A percentile compares a stretch with the other conserved stretches of the same genome.
These are phyloP conservation scores for Naganishia albida DNA, from an alignment of 1,284 basidiomycete species.

Conservation along the genomic window DNA sequence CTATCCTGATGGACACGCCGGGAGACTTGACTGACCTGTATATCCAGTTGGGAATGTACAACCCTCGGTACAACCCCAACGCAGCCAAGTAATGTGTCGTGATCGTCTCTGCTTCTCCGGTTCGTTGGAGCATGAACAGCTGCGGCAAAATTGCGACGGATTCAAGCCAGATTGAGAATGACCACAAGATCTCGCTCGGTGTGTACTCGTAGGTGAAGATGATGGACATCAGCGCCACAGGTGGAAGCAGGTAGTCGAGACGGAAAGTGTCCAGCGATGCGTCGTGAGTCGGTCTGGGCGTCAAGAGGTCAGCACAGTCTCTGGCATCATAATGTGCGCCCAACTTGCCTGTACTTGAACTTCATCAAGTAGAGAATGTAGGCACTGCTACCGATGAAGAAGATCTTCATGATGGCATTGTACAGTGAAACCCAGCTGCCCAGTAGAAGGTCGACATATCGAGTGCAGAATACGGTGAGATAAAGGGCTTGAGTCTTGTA, in stretches of 20 bases:
- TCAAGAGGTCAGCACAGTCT: background rate
- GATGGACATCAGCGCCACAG: constrained; percentile 73
- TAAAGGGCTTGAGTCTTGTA: constrained; percentile 98
- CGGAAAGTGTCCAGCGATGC: constrained; percentile 97
- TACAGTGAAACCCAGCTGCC: constrained; percentile 72
- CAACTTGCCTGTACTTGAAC: constrained; percentile 74
- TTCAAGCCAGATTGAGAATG: constrained; percentile 97
- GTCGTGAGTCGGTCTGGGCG: constrained; percentile 83
- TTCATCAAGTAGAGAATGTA: constrained; percentile 97
- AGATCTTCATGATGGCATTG: constrained; percentile 94
- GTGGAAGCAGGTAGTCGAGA: constrained; percentile 85
- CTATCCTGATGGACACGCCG: background rate
- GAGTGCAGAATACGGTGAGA: constrained; percentile 81
- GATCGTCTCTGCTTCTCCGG: constrained; percentile 97
- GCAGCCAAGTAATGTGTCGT: constrained; percentile 99
- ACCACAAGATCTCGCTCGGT: constrained; percentile 79
- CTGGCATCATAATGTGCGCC: background rate
- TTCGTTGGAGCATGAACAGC: constrained; percentile 96
- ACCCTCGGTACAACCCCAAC: constrained; percentile 83
- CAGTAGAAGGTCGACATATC: constrained; percentile 84
- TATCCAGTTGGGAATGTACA: constrained; percentile 99
- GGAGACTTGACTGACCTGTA: constrained; percentile 69
- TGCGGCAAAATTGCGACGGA: constrained; percentile 95
- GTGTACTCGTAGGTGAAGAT: constrained; percentile 89
- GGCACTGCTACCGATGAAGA: constrained; percentile 85